Evolutionary conservation across 208 protist species (phyloP), one percentile per base, ranked within the genome.

Genomic region (Vickermania ingenoplastis): DNA sequence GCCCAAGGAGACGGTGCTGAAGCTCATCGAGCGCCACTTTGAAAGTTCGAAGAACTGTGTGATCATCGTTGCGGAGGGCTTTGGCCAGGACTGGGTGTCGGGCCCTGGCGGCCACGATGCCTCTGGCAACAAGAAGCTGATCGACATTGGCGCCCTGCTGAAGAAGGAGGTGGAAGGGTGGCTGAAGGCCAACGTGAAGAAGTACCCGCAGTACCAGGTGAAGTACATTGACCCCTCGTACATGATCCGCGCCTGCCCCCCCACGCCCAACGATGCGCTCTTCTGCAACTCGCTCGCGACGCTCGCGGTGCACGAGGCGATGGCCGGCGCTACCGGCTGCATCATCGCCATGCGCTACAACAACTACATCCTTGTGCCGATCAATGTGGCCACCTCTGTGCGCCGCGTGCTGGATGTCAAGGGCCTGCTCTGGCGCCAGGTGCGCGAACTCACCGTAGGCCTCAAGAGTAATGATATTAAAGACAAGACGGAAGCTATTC

Each of bases 151-250:
- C 67, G 57, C 81, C 23, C 70, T 95, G 25, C 74, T 98, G 4
- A 94, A 84, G 70, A 78, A 96, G 66, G 67, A 67, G 56, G 73
- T 98, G 56, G 71, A 89, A 61, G 67, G 75, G 57, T 86, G 73
- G 64, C 65, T 97, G 23, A 91, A 93, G 60, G 75, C 61, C 28
- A 86, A 85, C 70, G 66, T 73, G 57, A 61, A 61, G 23, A 65
- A 70, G 53, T 94, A 85, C 64, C 83, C 86, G 17, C 45, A 86
- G 31, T 75, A 59, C 22, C 91, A 78, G 23, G 82, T 95, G 41
- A 97, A 96, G 75, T 98, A 97, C 78, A 97, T 98, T 65, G 96
- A 98, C 81, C 96, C 96, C 36, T 96, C 90, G 0, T 98, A 98
- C 80, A 97, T 94, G 77, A 94, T 98, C 57, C 89, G 96, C 63